These are phyloP conservation scores for Graphium sp. DNA, from an alignment of 2,329 filamentous ascomycete species.

Conservation along the genomic window DNA sequence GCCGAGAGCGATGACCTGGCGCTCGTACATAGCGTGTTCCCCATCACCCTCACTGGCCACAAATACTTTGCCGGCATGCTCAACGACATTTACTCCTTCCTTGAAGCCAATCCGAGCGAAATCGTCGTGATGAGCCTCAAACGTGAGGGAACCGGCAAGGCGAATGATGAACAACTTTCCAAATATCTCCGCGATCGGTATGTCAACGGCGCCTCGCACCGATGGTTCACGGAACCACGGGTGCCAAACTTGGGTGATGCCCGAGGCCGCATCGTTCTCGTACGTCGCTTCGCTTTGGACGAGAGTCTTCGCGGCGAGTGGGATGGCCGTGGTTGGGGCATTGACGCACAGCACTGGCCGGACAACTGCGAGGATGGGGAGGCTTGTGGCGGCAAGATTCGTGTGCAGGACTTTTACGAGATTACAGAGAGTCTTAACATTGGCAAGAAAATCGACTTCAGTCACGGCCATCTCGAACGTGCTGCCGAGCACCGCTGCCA, in stretches of 20 bases:
- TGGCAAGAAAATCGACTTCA: constrained; percentile 60
- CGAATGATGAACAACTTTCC: constrained; percentile 64
- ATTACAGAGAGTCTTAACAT: constrained; percentile 62
- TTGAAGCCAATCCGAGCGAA: constrained; percentile 64
- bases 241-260: constrained; percentile 66
- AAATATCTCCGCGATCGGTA: constrained; percentile 61
- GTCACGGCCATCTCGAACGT: constrained; percentile 60
- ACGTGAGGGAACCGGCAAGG: constrained; percentile 70
- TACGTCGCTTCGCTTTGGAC: constrained; percentile 61
- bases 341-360: constrained; percentile 56
- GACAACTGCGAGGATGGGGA: constrained; percentile 72
- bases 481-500: constrained; percentile 33
- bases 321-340: constrained; percentile 33
- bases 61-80: constrained; percentile 67
- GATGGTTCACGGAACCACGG: constrained; percentile 65
- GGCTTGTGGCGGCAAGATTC: constrained; percentile 53
- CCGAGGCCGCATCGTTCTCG: constrained; percentile 67
- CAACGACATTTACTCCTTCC: constrained; percentile 54
- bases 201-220: constrained; percentile 31
- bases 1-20: constrained; percentile 47
- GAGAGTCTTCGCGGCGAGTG: constrained; percentile 28
- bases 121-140: constrained; percentile 78
- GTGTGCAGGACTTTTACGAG: constrained; percentile 92
- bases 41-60: constrained; percentile 64
- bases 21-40: constrained; percentile 83